Percentiles rank a stretch among this genome's conserved stretches.
phyloP scores from a whole-genome alignment of 2,329 filamentous ascomycete species.

The Herpotrichia juniperi region DNA sequence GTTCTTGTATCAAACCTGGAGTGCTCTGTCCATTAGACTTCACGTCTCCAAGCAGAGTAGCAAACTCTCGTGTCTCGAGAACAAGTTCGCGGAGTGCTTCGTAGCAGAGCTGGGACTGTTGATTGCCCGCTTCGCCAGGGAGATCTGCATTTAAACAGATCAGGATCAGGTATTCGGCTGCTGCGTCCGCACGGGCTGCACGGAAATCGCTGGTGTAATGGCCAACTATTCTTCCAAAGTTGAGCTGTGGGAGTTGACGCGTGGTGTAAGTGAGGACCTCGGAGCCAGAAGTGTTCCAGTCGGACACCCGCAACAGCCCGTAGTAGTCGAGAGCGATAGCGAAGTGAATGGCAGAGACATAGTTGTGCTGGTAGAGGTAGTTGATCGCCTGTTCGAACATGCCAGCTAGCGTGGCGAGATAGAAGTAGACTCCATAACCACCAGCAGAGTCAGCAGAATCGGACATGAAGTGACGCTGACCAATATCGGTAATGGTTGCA shows the following conservation, averaged over 20 bases:
- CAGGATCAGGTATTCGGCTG: constrained; percentile 89
- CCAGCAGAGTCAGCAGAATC: constrained; percentile 77
- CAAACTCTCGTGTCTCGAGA: constrained; percentile 96
- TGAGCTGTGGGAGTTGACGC: constrained; percentile 78
- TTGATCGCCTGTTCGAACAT: constrained; percentile 94
- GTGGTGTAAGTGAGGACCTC: constrained; percentile 74
- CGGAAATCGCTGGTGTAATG: constrained; percentile 97
- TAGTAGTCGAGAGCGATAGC: constrained; percentile 79
- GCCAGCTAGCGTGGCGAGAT: constrained; percentile 86
- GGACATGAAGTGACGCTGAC: constrained; percentile 87
- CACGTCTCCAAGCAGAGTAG: constrained; percentile 90
- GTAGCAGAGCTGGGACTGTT: constrained; percentile 83
- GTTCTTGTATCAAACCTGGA: constrained; percentile 84
- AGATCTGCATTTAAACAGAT: constrained; percentile 92
- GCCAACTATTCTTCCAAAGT: constrained; percentile 91
- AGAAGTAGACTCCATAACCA: constrained; percentile 89
- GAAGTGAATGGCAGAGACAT: constrained; percentile 94
- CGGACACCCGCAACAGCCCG: constrained; percentile 76
- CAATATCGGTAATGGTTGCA: constrained; percentile 83
- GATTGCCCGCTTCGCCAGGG: constrained; percentile 72
- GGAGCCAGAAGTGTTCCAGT: constrained; percentile 68
- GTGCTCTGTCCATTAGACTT: constrained; percentile 83
- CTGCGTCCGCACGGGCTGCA: constrained; percentile 83
- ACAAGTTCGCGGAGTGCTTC: constrained; percentile 92
- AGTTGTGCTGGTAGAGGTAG: constrained; percentile 89